Percentiles rank a stretch among this genome's conserved stretches.
These are phyloP conservation scores for Xerocomus potaroensis DNA, from an alignment of 768 basidiomycete species.

Conservation along the genomic window DNA sequence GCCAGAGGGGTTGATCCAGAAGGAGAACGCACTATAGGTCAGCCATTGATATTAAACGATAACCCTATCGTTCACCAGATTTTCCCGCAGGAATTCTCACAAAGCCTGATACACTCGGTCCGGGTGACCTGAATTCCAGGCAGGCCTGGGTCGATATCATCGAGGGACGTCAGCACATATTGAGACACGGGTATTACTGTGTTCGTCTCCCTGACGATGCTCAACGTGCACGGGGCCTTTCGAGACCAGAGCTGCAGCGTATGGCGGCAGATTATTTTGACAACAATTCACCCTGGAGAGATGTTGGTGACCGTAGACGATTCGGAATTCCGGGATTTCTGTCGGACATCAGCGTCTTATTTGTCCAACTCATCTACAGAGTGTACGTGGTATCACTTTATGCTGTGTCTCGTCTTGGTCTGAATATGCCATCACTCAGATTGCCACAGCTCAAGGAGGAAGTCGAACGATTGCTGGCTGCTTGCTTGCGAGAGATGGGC, in stretches of 20 bases:
- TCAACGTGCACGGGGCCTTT: conserved; percentile 39
- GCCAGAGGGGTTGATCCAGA: conserved; percentile 50
- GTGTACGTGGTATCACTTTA: conserved; percentile 37
- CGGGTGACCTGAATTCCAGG: conserved; percentile 39
- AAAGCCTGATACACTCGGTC: conserved; percentile 56
- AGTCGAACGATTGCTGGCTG: conserved; percentile 38
- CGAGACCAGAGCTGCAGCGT: conserved; percentile 35
- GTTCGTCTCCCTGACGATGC: conserved; percentile 61
- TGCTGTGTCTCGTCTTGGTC: not conserved
- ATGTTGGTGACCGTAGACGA: conserved; percentile 39
- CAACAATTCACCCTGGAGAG: conserved; percentile 48
- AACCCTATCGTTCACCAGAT: not conserved
- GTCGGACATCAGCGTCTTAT: conserved; percentile 44
- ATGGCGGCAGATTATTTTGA: conserved; percentile 45
- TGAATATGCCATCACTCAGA: conserved; percentile 29
- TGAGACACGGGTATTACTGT: conserved; percentile 61
- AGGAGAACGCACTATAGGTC: conserved; percentile 62
- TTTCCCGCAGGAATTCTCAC: conserved; percentile 55
- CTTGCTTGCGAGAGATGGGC: conserved; percentile 32
- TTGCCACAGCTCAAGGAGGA: conserved; percentile 42
- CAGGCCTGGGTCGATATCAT: conserved; percentile 49
- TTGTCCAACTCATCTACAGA: conserved; percentile 48
- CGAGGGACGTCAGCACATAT: conserved; percentile 40
- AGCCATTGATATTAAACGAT: not conserved
- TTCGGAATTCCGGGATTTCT: conserved; percentile 57